Conservation (phyloP, 2,329 filamentous ascomycete genomes). For the Cadophora malorum region DNA sequence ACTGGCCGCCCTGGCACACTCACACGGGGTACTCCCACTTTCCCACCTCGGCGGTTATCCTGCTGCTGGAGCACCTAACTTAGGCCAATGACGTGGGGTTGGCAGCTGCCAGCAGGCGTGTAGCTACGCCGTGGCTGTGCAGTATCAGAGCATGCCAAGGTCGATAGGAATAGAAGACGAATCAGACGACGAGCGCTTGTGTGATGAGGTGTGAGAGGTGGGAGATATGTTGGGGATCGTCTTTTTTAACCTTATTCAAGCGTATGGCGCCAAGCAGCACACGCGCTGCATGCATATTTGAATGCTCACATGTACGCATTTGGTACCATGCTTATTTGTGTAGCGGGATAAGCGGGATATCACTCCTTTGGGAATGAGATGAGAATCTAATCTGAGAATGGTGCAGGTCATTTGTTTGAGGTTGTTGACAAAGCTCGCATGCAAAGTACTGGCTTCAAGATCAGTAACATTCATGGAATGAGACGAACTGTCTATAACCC, state of each 20-base stretch:
- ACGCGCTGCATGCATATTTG: background rate
- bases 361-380: background rate
- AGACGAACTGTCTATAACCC: background rate
- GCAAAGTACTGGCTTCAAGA: too few relatives aligned
- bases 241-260: slow-evolving; percentile 16
- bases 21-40: slow-evolving; percentile 3
- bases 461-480: too few relatives aligned
- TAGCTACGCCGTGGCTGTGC: slow-evolving; percentile 26
- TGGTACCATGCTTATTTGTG: slow-evolving; percentile 11
- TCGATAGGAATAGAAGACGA: slow-evolving; percentile 18
- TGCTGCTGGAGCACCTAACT: slow-evolving; percentile 7
- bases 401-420: background rate
- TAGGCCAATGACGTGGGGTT: slow-evolving; percentile 23
- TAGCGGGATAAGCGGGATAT: slow-evolving; percentile 10
- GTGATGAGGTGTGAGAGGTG: slow-evolving; percentile 8
- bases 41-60: slow-evolving; percentile 24
- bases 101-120: slow-evolving; percentile 13
- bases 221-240: background rate
- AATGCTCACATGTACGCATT: slow-evolving; percentile 2
- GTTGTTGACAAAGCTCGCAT: background rate
- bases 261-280: slow-evolving; percentile 9
- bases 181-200: slow-evolving; percentile 17
- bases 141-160: slow-evolving; percentile 16
- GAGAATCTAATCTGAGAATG: background rate
- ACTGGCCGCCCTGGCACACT: background rate